These are phyloP conservation scores for Ascochyta pisi DNA, from an alignment of 2,329 filamentous ascomycete genomes.

Conservation along the genomic window DNA sequence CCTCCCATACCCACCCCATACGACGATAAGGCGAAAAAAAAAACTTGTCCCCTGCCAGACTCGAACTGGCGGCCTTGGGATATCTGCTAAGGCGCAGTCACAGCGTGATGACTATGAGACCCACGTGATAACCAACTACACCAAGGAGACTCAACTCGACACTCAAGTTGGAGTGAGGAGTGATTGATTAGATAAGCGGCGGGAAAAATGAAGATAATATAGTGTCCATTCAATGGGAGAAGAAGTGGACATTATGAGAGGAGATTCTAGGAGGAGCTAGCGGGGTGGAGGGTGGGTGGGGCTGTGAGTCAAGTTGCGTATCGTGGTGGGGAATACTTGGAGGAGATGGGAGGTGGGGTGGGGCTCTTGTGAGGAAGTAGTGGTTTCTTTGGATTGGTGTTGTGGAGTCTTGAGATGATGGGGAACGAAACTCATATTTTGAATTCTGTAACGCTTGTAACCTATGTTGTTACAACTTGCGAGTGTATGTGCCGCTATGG, in stretches of 20 bases:
- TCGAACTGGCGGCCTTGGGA: slow-evolving; percentile 49
- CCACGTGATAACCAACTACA: slow-evolving; percentile 49
- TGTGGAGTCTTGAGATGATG: no score
- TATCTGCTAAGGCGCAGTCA: slow-evolving; percentile 40
- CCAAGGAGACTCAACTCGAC: slow-evolving; percentile 35
- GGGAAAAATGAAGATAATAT: not conserved
- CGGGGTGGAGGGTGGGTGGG: not conserved
- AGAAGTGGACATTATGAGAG: not conserved
- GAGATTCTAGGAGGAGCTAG: not conserved
- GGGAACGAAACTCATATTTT: not conserved
- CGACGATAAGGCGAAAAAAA: slow-evolving; percentile 10
- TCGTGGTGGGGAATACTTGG: no score
- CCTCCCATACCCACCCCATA: no score
- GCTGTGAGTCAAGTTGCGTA: no score
- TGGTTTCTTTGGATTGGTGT: no score
- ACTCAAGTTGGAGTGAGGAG: not conserved
- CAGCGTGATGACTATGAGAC: slow-evolving; percentile 41
- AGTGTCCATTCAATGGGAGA: not conserved
- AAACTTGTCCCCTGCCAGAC: slow-evolving; percentile 37
- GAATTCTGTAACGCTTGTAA: no score
- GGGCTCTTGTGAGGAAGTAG: no score
- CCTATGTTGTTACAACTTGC: not conserved
- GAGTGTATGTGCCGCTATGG: no score
- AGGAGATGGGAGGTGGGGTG: no score
- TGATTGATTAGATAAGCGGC: slow-evolving; percentile 15